Base-by-base conservation (phyloP, 176 grass and related monocot genomes). In the Eragrostis curvula region DNA sequence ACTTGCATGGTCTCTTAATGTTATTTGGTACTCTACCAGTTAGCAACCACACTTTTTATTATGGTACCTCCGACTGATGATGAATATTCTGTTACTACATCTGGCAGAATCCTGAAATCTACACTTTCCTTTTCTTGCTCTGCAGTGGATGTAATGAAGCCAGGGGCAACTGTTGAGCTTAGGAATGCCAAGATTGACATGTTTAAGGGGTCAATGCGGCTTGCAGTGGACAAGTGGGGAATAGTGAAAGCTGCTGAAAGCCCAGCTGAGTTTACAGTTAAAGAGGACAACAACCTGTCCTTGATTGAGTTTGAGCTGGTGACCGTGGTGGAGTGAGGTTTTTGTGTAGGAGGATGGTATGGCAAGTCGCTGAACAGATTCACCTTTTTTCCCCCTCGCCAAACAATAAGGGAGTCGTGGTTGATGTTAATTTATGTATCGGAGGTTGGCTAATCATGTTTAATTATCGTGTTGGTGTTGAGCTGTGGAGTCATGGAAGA, bases 261-360 rank as follows among this genome's bases (percentile, higher is more conserved):
- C 49, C 71, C 87, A 61, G 61, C 82, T 32, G 82, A 84, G 47
- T 89, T 85, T 32, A 80, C 43, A 13, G 63, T 85, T 1, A 89
- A 89, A 76, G 87, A 85, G 61, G 87, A 89, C 73, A 89, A 89
- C 76, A 89, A 89, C 69, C 51, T 89, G 16, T 89, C 87, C 50
- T 61, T 89, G 82, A 84, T 89, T 61, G 87, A 89, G 76, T 89
- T 84, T 81, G 87, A 89, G 75, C 69, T 89, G 28, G 70, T 89
- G 69, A 85, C 81, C 11, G 82, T 89, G 74, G 82, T 74, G 18
- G 82, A 73, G 78, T 87, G 78, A 87, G 41, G 14, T 25, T 23
- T 12, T 23, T 51, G 20, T 28, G 28, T 68, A 57, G 60, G 61
- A 46, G 63, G 27, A 77, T 46, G 20, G 25, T 24, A 48, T 48